Evolutionary conservation across 495 filamentous ascomycete species (phyloP), one percentile per base, ranked within the genome.

Genomic region (Penicillium ochrochloron): DNA sequence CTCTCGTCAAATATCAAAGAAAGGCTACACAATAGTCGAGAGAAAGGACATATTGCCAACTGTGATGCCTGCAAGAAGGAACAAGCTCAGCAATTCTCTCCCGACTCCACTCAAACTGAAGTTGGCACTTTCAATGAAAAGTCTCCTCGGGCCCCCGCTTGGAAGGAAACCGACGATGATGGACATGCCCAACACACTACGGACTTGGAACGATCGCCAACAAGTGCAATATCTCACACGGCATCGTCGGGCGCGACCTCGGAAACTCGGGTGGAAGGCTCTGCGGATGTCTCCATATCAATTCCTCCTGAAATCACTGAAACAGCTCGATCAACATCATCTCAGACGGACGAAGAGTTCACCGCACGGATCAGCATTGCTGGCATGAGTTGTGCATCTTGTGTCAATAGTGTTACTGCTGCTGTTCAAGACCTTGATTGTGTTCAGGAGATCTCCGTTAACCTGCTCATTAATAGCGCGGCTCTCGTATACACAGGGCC

Each of bases 351-450:
- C 2, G 70, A 71, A 50, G 69, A 71, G 42, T 84, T 76, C 64
- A 75, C 70, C 48, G 83, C 81, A 0, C 77, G 71, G 2, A 67
- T 90, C 5, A 80, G 78, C 55, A 83, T 90, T 63, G 78, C 75
- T 9, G 88, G 88, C 5, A 90, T 90, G 88, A 89, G 83, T n/a
- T 89, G 88, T 72, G 84, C 83, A 33, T 83, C 87, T 3, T 90
- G 88, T 64, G 82, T 81, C 21, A 81, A 83, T 62, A 79, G 76
- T 39, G 81, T 90, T 39, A 84, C 83, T 12, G 70, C 79, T 34
- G 79, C 77, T 54, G 66, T 89, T 10, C 68, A 82, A 57, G 75
- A 81, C 31, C 63, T 84, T 12, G 76, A 82, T 0, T 88, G 78
- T 67, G 79, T 88, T 21, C 74, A 78, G n/a, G 76, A 83, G 8